Conservation (phyloP, 2,329 filamentous ascomycete species). For the Fusarium mundagurra region DNA sequence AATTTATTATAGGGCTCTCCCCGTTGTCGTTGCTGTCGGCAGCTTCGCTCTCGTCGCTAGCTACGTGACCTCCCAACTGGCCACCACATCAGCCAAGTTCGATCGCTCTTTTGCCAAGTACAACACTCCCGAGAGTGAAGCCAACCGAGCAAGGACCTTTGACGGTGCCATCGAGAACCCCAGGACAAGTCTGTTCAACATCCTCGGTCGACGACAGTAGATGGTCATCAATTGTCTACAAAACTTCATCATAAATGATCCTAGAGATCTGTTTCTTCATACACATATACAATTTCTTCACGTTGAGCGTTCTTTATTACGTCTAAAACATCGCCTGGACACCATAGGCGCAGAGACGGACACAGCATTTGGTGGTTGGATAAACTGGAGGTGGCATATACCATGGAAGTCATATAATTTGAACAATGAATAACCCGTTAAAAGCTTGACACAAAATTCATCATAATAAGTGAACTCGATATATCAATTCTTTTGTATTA, state of each 20-base stretch:
- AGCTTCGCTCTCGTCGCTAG: constrained; percentile 42
- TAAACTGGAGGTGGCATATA: constrained; percentile 22
- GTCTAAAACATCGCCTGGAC: neutral
- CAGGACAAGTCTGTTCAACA: constrained; percentile 49
- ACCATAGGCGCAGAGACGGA: neutral
- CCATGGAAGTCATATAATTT: constrained; percentile 17
- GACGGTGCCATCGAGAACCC: constrained; percentile 47
- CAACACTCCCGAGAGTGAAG: constrained; percentile 51
- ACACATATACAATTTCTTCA: constrained; percentile 17
- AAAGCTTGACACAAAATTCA: neutral
- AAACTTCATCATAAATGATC: neutral
- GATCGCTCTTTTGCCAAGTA: constrained; percentile 52
- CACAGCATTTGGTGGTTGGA: neutral
- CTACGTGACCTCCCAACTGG: constrained; percentile 49
- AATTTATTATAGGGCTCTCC: constrained; percentile 21
- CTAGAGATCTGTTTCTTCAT: neutral
- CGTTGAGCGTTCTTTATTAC: constrained; percentile 34
- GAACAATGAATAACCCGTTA: constrained; percentile 22
- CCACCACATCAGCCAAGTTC: constrained; percentile 47
- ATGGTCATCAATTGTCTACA: neutral
- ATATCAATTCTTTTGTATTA: constrained; percentile 36
- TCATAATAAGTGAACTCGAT: neutral
- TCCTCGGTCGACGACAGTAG: constrained; percentile 47
- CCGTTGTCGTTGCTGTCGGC: constrained; percentile 32
- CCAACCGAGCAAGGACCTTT: constrained; percentile 46